phyloP scores from a whole-genome alignment of 2,329 filamentous ascomycete species.

The Neopestalotiopsis sp. region DNA sequence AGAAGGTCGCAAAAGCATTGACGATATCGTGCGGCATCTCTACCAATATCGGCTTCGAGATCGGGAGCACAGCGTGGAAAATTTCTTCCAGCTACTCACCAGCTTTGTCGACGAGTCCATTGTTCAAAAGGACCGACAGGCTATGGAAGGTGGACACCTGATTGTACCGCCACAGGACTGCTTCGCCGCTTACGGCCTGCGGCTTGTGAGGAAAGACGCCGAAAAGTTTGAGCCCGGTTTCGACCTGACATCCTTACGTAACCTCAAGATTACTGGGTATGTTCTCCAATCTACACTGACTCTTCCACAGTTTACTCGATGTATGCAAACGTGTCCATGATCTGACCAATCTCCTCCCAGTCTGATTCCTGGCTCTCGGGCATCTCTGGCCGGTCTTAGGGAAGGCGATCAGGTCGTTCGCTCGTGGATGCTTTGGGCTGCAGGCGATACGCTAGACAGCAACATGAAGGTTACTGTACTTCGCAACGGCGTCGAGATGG shows the following conservation, averaged over 20 bases:
- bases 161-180: conserved; percentile 4
- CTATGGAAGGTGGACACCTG: conserved; percentile 3
- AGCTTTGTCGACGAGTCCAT: neutral
- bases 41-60: neutral
- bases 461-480: conserved; percentile 8
- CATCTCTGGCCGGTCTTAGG: neutral
- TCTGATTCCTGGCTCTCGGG: neutral
- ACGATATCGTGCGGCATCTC: neutral
- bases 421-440: conserved; percentile 14
- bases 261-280: conserved; percentile 1
- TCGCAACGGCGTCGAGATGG: neutral
- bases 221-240: conserved; percentile 9
- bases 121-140: neutral
- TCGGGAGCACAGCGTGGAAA: neutral
- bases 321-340: too few species aligned
- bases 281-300: too few species aligned
- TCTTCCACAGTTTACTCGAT: too few species aligned
- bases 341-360: too few species aligned
- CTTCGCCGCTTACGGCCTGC: conserved; percentile 11
- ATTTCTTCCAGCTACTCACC: conserved; percentile 4
- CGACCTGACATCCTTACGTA: neutral
- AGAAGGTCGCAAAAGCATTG: neutral
- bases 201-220: conserved; percentile 5
- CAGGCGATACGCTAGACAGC: neutral
- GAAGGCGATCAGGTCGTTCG: conserved; percentile 2